Base-by-base conservation (phyloP, 805 yeast genomes). In the Hagleromyces aurorensis region DNA sequence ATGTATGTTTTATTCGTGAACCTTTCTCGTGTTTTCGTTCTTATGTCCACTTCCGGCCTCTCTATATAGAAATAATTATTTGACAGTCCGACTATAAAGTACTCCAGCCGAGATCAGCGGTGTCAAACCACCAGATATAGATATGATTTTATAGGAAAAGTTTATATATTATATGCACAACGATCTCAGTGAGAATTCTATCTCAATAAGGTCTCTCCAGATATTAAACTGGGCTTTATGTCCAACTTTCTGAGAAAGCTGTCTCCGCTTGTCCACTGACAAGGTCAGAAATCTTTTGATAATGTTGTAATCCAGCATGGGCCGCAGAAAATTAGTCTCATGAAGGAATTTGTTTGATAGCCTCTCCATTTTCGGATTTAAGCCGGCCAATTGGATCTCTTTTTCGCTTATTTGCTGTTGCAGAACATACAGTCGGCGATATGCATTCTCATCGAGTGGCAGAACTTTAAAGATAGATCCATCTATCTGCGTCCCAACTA, bases 321-420 rank as follows among this genome's bases (percentile, higher is more conserved):
- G 86, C 41, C 81, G 72, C 30, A 66, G 59, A 10, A 69, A 65
- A 18, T 57, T 51, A n/a, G 57, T 55, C 10, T 39, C 32, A 13
- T 50, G 52, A 21, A 50, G 51, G 28, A 43, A 58, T 16, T 57
- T 51, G 36, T 62, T 62, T 7, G 56, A 36, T 14, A 71, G 53
- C 22, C 83, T 57, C 43, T 78, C 78, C 65, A 73, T 61, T 38
- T 70, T 67, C 3, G 95, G 94, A 50, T 89, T 91, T 41, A 91
- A 60, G 0, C 96, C 96, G 29, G 81, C 77, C 34, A 62, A 57
- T 39, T 80, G 86, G 21, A 64, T 65, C 34, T 80, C 82, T 42
- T 81, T 81, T 33, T 87, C 96, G 20, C 70, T 69, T 29, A 91
- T 59, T 45, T 86, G 96, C 55, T 86, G 94, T 50, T 87, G 96